Base-by-base conservation (phyloP, 2,329 filamentous ascomycete species). In the Verticillium albo-atrum region DNA sequence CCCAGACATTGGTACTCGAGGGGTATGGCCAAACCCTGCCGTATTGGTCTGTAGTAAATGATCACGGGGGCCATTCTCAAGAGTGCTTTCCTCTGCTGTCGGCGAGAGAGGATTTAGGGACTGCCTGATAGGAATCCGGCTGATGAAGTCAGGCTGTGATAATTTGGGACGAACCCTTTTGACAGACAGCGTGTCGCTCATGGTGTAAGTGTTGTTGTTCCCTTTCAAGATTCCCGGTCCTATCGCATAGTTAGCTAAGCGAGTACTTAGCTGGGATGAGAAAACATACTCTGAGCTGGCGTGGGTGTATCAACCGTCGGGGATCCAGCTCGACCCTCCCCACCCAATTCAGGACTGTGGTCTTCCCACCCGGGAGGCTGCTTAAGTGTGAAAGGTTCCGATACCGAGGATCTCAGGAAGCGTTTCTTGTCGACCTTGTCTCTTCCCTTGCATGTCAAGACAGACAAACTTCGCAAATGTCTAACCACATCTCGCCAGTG, bases 401-500 rank as follows among this genome's bases (percentile, higher is more conserved):
- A 79, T 2, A 67, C 67, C 2, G 78, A 79, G 17, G 77, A 72
- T n/a, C 71, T 68, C 15, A 79, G 61, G 10, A 55, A 60, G 56
- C 58, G 56, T 61, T 42, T 54, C 54, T 64, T 52, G 60, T 64
- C 57, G 37, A 68, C 27, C 57, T 62, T 63, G 23, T 57, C 57
- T 20, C 50, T 54, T 6, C 55, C 58, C 25, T 20, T 51, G 30
- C 57, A 52, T 51, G 65, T 70, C 55, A 77, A 64, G 9, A 72
- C 70, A 12, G 71, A 72, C 2, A 87, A 66, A 50, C 74, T 78
- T 59, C 75, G 82, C 75, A 89, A 80, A 59, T 89, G 82, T 42
- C 79, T 76, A 51, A 88, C 83, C 12, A 89, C 77, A 54, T 88
- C 85, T 60, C 82, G 76, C 88, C 87, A 90, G 62, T 88, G 80